A percentile compares a stretch with the other conserved stretches of the same genome.
These are phyloP conservation scores for Metroxylon sagu DNA, from an alignment of 176 grass and related monocot species.

Conservation along the genomic window DNA sequence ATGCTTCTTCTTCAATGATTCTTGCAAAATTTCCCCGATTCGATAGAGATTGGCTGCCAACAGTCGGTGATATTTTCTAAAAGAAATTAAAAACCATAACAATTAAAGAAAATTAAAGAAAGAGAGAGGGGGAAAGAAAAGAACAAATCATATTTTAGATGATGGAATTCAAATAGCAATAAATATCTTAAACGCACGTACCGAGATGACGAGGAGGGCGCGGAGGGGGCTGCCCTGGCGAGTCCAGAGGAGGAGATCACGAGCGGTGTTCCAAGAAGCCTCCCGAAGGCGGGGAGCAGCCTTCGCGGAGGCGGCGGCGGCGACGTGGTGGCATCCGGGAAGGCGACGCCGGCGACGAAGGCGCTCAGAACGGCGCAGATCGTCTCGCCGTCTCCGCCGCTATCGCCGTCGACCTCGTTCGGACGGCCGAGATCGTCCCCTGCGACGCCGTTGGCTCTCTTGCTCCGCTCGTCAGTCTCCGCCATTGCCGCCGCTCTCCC, in stretches of 20 bases:
- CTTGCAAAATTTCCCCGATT: no score
- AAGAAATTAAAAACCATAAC: no score
- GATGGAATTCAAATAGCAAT: no score
- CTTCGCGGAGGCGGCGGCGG: slow-evolving; percentile 23
- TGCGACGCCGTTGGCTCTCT: slow-evolving; percentile 6
- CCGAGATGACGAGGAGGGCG: slow-evolving; percentile 47
- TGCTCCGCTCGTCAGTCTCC: slow-evolving; percentile 5
- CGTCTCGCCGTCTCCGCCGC: slow-evolving; percentile 10
- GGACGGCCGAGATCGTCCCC: slow-evolving; percentile 11
- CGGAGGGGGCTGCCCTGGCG: slow-evolving; percentile 36
- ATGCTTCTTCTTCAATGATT: no score
- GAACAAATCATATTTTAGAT: no score
- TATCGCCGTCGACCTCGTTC: slow-evolving; percentile 3
- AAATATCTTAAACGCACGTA: slow-evolving; percentile 15
- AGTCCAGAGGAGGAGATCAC: slow-evolving; percentile 48
- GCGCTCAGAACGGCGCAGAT: not conserved
- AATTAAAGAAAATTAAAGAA: no score
- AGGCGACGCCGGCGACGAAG: slow-evolving; percentile 34
- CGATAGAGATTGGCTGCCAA: no score
- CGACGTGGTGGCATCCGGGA: not conserved
- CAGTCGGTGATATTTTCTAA: no score
- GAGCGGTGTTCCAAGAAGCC: slow-evolving; percentile 23
- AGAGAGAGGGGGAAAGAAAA: no score
- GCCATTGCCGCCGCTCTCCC: not conserved
- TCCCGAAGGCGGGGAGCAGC: slow-evolving; percentile 29